Evolutionary conservation across 306 rosid species (phyloP).

Genomic region (Lupinus albus): DNA sequence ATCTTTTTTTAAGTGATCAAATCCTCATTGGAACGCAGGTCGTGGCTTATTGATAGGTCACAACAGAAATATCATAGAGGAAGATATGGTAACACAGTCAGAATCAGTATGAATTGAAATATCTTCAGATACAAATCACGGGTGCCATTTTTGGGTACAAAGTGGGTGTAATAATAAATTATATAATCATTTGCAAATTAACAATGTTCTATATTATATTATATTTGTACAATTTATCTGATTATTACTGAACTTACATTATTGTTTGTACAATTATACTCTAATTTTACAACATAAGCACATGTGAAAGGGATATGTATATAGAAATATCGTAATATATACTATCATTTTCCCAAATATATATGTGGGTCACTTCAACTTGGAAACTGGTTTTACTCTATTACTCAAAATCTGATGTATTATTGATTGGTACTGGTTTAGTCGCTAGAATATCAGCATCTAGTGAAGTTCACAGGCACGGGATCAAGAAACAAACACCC

Average conservation of each 20-base stretch:
- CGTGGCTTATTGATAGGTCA: neutral
- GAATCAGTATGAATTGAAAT: neutral
- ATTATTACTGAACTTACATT: neutral
- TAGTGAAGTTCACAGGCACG: neutral
- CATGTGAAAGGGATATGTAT: neutral
- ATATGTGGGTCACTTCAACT: neutral
- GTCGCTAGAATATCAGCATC: conserved; percentile 24
- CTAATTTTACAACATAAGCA: neutral
- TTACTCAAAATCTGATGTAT: neutral
- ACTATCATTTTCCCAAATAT: neutral
- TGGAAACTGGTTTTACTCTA: neutral
- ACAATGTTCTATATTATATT: too few relatives aligned
- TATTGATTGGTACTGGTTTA: neutral
- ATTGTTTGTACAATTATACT: neutral
- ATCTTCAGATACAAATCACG: conserved; percentile 27
- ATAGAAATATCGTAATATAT: too few relatives aligned
- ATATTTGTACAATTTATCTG: too few relatives aligned
- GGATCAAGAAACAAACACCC: neutral
- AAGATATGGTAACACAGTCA: neutral
- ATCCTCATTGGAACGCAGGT: neutral
- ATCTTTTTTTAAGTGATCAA: conserved; percentile 2
- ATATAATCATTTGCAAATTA: neutral
- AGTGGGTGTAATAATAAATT: too few relatives aligned
- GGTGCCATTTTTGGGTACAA: conserved; percentile 11
- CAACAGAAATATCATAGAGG: neutral